Evolutionary conservation across 2,329 filamentous ascomycete genomes (phyloP), one percentile per base, ranked within the genome.

Genomic region (Xylariaceae sp.): DNA sequence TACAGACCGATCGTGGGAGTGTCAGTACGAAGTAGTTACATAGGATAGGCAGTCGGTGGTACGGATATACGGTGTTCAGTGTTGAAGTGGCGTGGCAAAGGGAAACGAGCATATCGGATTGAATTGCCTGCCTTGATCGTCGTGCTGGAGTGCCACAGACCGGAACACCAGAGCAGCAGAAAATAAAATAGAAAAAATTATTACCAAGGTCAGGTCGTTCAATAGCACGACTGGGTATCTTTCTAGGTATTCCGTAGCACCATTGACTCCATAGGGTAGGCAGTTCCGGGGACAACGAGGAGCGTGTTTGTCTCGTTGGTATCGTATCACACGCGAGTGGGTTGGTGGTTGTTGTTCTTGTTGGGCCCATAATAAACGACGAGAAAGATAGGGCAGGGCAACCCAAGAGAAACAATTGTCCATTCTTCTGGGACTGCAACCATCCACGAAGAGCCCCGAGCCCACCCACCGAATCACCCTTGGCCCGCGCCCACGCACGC

Each of bases 351-450:
- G 23, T 30, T 30, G 23, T 30, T 30, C 23, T 30, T 30, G 23
- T 30, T 30, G 23, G 23, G 23, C 23, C 23, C 23, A 30, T 30
- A 30, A 30, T 30, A 30, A 30, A 30, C 4, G 23, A 42, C 37
- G 37, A 42, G 37, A 39, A 39, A 42, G 23, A 30, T 30, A 30
- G 23, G 23, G 23, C 5, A 30, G 23, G 23, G 23, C 23, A 30
- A 30, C 23, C 23, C 23, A 30, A 30, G 62, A 61, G 58, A 55
- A 58, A 57, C 54, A 53, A 61, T 60, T 57, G 64, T 53, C 62
- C 57, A 62, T 48, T 57, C 52, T 56, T 63, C 61, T 42, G 62
- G 61, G 54, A 63, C 56, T 62, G 53, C 51, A 53, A 59, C 9
- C 50, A 18, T 50, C 62, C 50, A 39, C 47, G 23, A 30, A 30